Evolutionary conservation across 306 rosid species (phyloP), one percentile per base, ranked within the genome.

Genomic region (Castanea sativa): DNA sequence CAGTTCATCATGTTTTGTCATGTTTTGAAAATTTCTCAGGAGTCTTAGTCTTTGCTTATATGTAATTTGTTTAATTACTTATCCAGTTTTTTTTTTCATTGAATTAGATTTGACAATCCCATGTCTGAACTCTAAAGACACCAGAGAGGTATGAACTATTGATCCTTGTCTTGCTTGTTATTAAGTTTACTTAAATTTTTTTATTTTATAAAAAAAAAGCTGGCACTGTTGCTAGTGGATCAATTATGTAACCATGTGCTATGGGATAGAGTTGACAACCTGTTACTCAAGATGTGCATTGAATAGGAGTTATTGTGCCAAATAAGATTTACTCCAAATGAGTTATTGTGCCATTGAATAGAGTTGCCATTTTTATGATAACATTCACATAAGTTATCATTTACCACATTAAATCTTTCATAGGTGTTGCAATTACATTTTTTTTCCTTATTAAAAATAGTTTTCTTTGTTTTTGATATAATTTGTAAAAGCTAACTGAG

Each of bases 91-190:
- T 7, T 43, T 45, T 75, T 80, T 73, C 65, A 55, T 80, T 4
- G 51, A 27, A 69, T 14, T 80, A 95, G 97, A 95, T 91, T 77
- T 95, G 85, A 82, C 87, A n/a, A 85, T 87, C 87, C 97, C 92
- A 5, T 92, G 92, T 84, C 74, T 91, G 82, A 92, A 41, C 45
- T 41, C 45, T 41, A 41, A 8, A 91, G 88, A 91, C 94, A 38
- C 95, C 96, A 4, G 95, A 92, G 82, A 91, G 99, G 99, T 95
- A 90, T 71, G 85, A 16, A 73, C 25, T 76, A 15, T 83, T 76
- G 61, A 68, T 8, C 79, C 38, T 74, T 29, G 11, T 83, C 77
- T 64, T 55, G 55, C 73, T 74, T 41, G 73, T 60, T 58, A 53
- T 55, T 7, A 30, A 65, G 45, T 65, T 65, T 12, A 32, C 8